phyloP scores from a whole-genome alignment of 1,139 yeast species.

The Yarrowia galli region DNA sequence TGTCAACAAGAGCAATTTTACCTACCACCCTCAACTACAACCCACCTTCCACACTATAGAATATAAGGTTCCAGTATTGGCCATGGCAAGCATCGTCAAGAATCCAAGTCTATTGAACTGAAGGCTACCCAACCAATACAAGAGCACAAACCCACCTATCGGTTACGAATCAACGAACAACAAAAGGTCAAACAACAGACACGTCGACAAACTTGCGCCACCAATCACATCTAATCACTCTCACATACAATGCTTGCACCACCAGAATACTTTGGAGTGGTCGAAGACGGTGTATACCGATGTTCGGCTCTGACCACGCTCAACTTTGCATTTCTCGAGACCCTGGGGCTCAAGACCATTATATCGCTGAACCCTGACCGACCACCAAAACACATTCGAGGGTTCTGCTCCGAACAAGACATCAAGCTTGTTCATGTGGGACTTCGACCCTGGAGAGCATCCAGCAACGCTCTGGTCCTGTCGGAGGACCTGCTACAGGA shows the following conservation, averaged over 20 bases:
- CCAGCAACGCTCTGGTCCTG: constrained; percentile 49
- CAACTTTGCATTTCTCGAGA: constrained; percentile 78
- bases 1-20: too few species aligned
- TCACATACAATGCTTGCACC: constrained; percentile 58
- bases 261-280: constrained; percentile 67
- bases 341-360: constrained; percentile 75
- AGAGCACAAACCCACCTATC: neutral
- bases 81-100: constrained; percentile 8
- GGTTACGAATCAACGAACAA: neutral
- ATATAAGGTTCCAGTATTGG: neutral
- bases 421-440: constrained; percentile 52
- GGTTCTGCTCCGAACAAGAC: constrained; percentile 53
- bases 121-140: neutral
- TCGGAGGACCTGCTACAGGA: constrained; percentile 50
- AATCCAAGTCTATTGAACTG: neutral
- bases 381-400: constrained; percentile 60
- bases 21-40: neutral
- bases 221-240: neutral
- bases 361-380: constrained; percentile 65
- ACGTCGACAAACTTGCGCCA: neutral
- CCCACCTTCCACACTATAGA: neutral
- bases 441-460: constrained; percentile 52
- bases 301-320: constrained; percentile 66
- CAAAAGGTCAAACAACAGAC: neutral
- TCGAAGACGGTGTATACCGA: constrained; percentile 65